Conservation (phyloP, 2,329 filamentous ascomycete genomes). For the Fusarium papillatum region DNA sequence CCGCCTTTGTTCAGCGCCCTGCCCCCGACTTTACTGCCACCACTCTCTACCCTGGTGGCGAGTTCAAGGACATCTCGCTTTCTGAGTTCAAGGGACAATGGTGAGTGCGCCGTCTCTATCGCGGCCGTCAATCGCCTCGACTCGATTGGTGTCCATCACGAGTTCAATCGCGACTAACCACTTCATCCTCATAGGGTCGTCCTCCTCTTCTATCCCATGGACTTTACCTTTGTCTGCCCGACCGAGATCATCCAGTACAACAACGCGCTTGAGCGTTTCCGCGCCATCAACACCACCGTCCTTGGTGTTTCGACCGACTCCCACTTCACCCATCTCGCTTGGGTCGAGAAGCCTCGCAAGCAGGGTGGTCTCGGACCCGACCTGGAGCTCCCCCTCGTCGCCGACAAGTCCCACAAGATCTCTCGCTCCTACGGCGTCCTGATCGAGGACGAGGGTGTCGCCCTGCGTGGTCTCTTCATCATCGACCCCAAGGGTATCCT, state of each 20-base stretch:
- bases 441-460: constrained; percentile 73
- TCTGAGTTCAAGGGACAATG: constrained; percentile 62
- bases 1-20: constrained; percentile 62
- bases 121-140: neutral
- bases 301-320: constrained; percentile 74
- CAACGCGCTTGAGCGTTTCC: constrained; percentile 71
- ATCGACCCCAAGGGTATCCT: constrained; percentile 74
- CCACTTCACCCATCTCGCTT: constrained; percentile 69
- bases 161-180: constrained; percentile 2
- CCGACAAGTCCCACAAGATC: constrained; percentile 72
- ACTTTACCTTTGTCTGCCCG: constrained; percentile 78
- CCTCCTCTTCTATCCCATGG: constrained; percentile 76
- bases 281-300: constrained; percentile 69
- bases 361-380: constrained; percentile 72
- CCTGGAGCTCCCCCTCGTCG: constrained; percentile 72
- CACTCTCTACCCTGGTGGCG: constrained; percentile 62
- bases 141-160: neutral
- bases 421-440: constrained; percentile 74
- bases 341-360: constrained; percentile 69
- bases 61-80: constrained; percentile 62
- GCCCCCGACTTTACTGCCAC: constrained; percentile 64
- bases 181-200: constrained; percentile 63
- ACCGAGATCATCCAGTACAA: constrained; percentile 77
- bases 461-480: constrained; percentile 74
- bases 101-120: constrained; percentile 44